These are phyloP conservation scores for Penicillium sp. DNA, from an alignment of 2,329 filamentous ascomycete species.

Conservation along the genomic window DNA sequence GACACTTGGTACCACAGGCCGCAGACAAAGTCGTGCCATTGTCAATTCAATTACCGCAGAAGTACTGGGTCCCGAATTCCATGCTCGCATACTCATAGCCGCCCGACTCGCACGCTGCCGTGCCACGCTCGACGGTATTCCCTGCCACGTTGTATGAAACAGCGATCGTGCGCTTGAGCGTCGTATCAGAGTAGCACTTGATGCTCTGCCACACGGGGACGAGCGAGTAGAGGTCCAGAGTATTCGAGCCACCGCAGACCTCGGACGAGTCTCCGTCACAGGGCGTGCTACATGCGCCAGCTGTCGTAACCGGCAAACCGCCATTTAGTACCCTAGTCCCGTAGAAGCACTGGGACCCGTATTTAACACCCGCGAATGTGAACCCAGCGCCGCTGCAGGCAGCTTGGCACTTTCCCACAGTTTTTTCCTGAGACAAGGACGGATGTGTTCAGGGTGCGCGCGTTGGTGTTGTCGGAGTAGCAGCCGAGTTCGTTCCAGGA, in stretches of 20 bases:
- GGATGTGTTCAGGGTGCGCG: slow-evolving; percentile 16
- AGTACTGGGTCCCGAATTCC: slow-evolving; percentile 37
- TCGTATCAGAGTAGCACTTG: slow-evolving; percentile 30
- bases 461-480: slow-evolving; percentile 20
- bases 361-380: slow-evolving; percentile 20
- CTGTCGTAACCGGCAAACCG: slow-evolving; percentile 22
- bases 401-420: slow-evolving; percentile 19
- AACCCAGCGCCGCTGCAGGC: slow-evolving; percentile 14
- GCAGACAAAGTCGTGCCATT: slow-evolving; percentile 28
- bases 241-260: slow-evolving; percentile 39
- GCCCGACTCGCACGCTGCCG: slow-evolving; percentile 30
- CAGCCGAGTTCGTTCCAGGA: slow-evolving; percentile 19
- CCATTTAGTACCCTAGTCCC: slow-evolving; percentile 22
- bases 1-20: slow-evolving; percentile 58
- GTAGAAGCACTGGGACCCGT: slow-evolving; percentile 23
- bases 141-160: slow-evolving; percentile 25
- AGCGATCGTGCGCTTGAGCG: slow-evolving; percentile 24
- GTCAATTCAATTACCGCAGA: slow-evolving; percentile 36
- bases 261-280: slow-evolving; percentile 49
- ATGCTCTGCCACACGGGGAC: slow-evolving; percentile 27
- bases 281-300: slow-evolving; percentile 51
- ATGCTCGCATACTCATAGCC: slow-evolving; percentile 38
- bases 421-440: not conserved
- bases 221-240: slow-evolving; percentile 24
- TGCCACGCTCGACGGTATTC: slow-evolving; percentile 36